Evolutionary conservation across 441 rosid species (phyloP), one percentile per base, ranked within the genome.

Genomic region (Hura crepitans): DNA sequence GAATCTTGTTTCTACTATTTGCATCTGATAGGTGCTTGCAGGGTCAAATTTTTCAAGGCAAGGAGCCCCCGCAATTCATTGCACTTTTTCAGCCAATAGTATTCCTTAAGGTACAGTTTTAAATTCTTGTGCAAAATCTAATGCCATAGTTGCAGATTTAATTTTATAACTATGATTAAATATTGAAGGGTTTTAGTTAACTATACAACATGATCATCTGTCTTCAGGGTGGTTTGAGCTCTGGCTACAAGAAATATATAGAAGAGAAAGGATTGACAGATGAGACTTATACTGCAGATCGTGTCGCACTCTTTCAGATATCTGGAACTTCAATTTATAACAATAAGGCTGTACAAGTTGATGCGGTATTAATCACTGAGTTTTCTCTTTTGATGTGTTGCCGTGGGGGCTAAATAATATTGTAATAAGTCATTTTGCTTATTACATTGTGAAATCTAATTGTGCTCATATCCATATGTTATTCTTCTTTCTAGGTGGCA

Each of bases 1-100:
- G 27, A 62, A 39, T 70, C 1, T 67, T 69, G 53, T 63, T 55
- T 33, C 42, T 70, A 67, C 70, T 78, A 72, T 56, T 47, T 33
- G 75, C 55, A 62, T 73, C 12, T 83, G 76, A 88, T 72, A 57
- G 18, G 30, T 53, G 65, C 68, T 77, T 78, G 70, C 84, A 96
- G 99, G 97, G 96, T 69, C 86, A 86, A 56, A 80, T 96, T 66
- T 90, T 83, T 68, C 94, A 96, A 85, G 98, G 90, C 56, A 96
- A 89, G 80, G 99, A 96, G 83, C 97, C 98, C 43, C 94, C 97
- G 30, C 99, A 96, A 46, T 91, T 96, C 68, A 67, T 93, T 68
- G 94, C 98, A 42, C 92, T 96, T 67, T 93, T 93, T 76, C 98
- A 93, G 70, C 97, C 99, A 66, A 87, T 96, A 96, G 85, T 89